Evolutionary conservation across 2,329 filamentous ascomycete genomes (phyloP).

Genomic region (Paramyrothecium roridum): DNA sequence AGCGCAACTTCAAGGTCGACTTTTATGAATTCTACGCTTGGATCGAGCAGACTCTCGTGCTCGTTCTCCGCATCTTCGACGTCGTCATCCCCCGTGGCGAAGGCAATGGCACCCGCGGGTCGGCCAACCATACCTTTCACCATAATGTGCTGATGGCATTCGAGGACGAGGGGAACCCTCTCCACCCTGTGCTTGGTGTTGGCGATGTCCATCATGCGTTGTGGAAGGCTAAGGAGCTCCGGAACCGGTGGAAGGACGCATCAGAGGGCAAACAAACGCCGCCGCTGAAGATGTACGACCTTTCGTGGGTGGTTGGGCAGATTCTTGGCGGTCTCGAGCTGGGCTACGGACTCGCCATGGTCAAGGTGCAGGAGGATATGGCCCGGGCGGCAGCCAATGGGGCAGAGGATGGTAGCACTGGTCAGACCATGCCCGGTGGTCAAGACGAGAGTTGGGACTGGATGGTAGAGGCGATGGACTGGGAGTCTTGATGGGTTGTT

Average conservation of each 20-base stretch:
- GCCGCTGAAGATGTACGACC: slow-evolving; percentile 56
- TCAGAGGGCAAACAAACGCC: slow-evolving; percentile 40
- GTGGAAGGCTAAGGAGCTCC: slow-evolving; percentile 63
- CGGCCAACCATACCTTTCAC: slow-evolving; percentile 55
- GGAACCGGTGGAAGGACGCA: slow-evolving; percentile 71
- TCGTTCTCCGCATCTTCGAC: slow-evolving; percentile 62
- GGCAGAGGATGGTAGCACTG: slow-evolving; percentile 6
- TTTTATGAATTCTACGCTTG: slow-evolving; percentile 76
- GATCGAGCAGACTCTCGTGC: slow-evolving; percentile 67
- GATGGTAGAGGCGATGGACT: slow-evolving; percentile 38
- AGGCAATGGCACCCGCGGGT: slow-evolving; percentile 5
- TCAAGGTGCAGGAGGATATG: slow-evolving; percentile 41
- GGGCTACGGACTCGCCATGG: slow-evolving; percentile 50
- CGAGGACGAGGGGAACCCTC: slow-evolving; percentile 52
- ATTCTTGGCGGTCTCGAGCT: slow-evolving; percentile 59
- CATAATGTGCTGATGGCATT: slow-evolving; percentile 66
- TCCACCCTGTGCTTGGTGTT: slow-evolving; percentile 52
- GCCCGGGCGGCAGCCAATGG: slow-evolving; percentile 2
- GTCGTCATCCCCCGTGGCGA: slow-evolving; percentile 42
- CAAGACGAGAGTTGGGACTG: slow-evolving; percentile 30
- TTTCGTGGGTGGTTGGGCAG: slow-evolving; percentile 54
- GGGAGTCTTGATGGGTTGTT: slow-evolving; percentile 21
- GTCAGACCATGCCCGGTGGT: slow-evolving; percentile 3
- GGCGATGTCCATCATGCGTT: slow-evolving; percentile 57
- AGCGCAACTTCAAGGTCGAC: slow-evolving; percentile 74